phyloP scores from a whole-genome alignment of 192 early-diverging fungal species.

The Podila epigama region DNA sequence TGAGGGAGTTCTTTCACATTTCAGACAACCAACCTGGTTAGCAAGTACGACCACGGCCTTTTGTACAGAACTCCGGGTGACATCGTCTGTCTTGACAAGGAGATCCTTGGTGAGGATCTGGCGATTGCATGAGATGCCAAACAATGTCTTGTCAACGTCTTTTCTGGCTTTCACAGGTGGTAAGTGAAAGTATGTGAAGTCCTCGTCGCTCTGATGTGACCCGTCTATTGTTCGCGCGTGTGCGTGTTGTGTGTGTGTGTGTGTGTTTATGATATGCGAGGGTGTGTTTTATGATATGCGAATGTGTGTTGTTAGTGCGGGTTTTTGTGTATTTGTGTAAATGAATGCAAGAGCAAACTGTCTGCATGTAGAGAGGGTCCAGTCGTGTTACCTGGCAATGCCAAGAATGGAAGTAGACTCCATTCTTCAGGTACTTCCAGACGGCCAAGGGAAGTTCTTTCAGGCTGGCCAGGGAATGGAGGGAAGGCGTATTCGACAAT shows the following conservation, averaged over 20 bases:
- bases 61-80: conserved; percentile 81
- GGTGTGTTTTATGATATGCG: background rate
- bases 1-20: too few relatives aligned
- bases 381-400: conserved; percentile 66
- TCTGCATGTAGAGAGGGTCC: background rate
- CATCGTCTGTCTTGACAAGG: conserved; percentile 72
- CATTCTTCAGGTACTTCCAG: conserved; percentile 79
- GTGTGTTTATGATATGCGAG: background rate
- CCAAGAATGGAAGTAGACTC: conserved; percentile 82
- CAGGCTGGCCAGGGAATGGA: conserved; percentile 52
- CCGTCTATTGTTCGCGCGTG: conserved; percentile 59
- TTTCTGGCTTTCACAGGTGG: conserved; percentile 74
- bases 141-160: conserved; percentile 67
- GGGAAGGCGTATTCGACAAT: conserved; percentile 60
- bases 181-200: conserved; percentile 86
- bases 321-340: background rate
- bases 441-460: conserved; percentile 30
- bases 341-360: too few relatives aligned
- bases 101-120: conserved; percentile 80
- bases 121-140: conserved; percentile 85
- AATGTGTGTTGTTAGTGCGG: background rate
- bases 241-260: too few relatives aligned
- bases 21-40: too few relatives aligned
- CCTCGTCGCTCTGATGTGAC: conserved; percentile 80
- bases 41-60: conserved; percentile 83